These are phyloP conservation scores for Neoarthrinium moseri DNA, from an alignment of 2,329 filamentous ascomycete species.

Conservation along the genomic window DNA sequence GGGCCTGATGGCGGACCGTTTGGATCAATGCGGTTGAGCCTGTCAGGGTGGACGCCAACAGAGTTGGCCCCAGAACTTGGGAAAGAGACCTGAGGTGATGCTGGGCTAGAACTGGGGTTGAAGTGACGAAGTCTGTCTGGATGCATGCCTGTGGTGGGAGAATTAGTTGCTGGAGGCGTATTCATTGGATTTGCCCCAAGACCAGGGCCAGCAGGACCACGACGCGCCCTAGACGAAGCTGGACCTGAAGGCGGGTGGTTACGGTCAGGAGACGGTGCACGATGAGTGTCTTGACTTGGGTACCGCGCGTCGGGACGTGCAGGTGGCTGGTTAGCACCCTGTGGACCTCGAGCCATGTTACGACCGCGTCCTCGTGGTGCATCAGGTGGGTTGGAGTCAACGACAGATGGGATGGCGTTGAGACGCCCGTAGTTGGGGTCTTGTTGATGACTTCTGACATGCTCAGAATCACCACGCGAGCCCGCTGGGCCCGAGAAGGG, in stretches of 20 bases:
- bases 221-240: constrained; percentile 46
- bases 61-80: constrained; percentile 19
- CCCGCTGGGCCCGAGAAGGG: constrained; percentile 34
- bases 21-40: constrained; percentile 37
- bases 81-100: constrained; percentile 21
- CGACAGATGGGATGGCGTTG: constrained; percentile 47
- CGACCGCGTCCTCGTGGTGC: constrained; percentile 54
- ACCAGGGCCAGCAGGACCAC: constrained; percentile 31
- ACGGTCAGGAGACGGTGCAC: constrained; percentile 47
- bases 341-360: constrained; percentile 36
- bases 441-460: constrained; percentile 49
- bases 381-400: constrained; percentile 45
- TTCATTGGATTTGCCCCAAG: constrained; percentile 19
- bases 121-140: constrained; percentile 29
- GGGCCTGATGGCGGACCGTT: constrained; percentile 19
- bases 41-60: constrained; percentile 37
- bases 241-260: constrained; percentile 51
- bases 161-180: constrained; percentile 18
- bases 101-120: constrained; percentile 14
- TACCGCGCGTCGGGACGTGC: constrained; percentile 43
- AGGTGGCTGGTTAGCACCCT: constrained; percentile 31
- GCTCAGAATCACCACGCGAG: constrained; percentile 46
- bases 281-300: constrained; percentile 35
- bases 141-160: constrained; percentile 25
- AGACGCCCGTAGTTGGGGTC: constrained; percentile 64